Conservation (phyloP, 2,329 filamentous ascomycete genomes). For the Colletotrichum noveboracense region DNA sequence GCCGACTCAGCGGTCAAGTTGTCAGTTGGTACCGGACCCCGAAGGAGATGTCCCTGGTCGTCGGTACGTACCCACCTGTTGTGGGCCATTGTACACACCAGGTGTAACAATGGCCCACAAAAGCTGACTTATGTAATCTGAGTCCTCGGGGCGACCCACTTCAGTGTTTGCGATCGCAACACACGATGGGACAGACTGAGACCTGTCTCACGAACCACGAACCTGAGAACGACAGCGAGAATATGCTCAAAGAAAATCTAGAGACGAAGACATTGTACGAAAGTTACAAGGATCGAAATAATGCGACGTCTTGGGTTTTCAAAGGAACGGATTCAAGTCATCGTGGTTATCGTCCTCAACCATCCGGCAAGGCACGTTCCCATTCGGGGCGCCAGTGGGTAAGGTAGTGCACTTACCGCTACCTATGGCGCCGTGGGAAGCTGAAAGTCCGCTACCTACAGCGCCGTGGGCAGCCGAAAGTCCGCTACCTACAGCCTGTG, state of each 20-base stretch:
- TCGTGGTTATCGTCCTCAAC: not conserved
- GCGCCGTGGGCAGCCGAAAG: no score
- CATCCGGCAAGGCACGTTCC: no score
- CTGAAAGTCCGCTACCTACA: no score
- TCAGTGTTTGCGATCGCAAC: no score
- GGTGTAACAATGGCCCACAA: not conserved
- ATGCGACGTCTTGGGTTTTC: not conserved
- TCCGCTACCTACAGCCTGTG: no score
- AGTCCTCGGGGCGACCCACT: no score
- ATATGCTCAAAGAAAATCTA: not conserved
- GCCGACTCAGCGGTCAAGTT: not conserved
- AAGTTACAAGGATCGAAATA: not conserved
- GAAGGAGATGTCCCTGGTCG: not conserved
- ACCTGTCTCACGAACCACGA: not conserved
- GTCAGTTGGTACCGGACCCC: not conserved
- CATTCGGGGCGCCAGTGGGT: accelerated
- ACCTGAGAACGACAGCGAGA: not conserved
- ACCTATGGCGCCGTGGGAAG: no score
- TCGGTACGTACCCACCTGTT: not conserved
- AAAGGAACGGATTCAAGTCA: not conserved
- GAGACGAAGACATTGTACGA: accelerated
- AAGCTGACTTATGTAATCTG: not conserved
- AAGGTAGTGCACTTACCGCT: no score
- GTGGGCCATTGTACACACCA: not conserved
- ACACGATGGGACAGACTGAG: not conserved